These are phyloP conservation scores for Solanum aculeatissimum DNA, from an alignment of 305 asterid genomes.

Conservation along the genomic window DNA sequence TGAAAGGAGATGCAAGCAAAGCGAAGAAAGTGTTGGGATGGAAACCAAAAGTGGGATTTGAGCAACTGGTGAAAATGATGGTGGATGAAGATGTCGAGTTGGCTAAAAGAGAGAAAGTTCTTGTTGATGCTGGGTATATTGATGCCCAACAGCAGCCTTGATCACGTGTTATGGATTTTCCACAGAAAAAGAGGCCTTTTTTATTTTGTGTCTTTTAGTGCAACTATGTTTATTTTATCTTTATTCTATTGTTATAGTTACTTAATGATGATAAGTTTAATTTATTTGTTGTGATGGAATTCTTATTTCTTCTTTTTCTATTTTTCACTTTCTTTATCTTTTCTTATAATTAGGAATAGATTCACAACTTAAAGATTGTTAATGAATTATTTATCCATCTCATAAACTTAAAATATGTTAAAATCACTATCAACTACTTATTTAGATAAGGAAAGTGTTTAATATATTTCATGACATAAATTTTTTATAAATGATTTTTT, in stretches of 20 bases:
- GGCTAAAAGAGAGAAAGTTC: conserved; percentile 93
- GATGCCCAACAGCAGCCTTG: conserved; percentile 99
- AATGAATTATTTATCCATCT: too few relatives aligned
- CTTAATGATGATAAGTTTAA: background rate
- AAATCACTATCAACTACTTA: too few relatives aligned
- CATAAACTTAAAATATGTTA: too few relatives aligned
- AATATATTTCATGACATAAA: background rate
- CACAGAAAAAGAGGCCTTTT: background rate
- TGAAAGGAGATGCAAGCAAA: conserved; percentile 80
- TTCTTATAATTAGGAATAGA: too few relatives aligned
- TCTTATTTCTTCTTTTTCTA: background rate
- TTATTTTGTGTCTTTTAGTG: background rate
- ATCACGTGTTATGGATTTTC: background rate
- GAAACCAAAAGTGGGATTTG: conserved; percentile 86
- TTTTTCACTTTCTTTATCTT: background rate
- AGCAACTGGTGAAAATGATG: conserved; percentile 97
- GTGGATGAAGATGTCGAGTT: conserved; percentile 89
- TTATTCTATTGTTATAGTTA: background rate
- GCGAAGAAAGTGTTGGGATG: conserved; percentile 73
- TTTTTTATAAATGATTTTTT: background rate
- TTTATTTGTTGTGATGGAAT: background rate
- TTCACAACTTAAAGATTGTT: too few relatives aligned
- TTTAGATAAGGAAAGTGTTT: too few relatives aligned
- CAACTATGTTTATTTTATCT: background rate
- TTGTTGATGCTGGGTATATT: conserved; percentile 87